Percentiles rank a stretch among this genome's conserved stretches.
phyloP scores from a whole-genome alignment of 257 asterid species.

The Solanum infundibuliforme region DNA sequence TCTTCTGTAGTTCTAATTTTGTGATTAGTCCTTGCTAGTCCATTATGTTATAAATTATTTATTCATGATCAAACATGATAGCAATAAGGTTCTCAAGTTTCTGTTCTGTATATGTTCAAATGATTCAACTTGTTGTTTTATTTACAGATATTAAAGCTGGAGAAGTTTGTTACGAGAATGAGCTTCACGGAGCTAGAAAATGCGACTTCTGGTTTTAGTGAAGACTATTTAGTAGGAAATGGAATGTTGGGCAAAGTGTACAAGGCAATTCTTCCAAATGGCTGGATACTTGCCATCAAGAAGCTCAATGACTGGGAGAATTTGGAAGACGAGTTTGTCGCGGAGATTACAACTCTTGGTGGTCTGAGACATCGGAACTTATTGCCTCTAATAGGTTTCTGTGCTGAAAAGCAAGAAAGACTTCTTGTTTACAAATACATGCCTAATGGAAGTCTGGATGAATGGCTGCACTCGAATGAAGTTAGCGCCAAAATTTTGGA shows the following conservation, averaged over 20 bases:
- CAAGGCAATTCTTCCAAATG: slow-evolving; percentile 15
- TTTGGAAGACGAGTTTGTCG: background rate
- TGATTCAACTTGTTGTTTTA: background rate
- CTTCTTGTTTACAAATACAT: slow-evolving; percentile 20
- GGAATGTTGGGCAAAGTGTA: slow-evolving; percentile 15
- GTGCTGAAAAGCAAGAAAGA: background rate
- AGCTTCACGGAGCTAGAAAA: slow-evolving; percentile 8
- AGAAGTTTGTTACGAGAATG: slow-evolving; percentile 14
- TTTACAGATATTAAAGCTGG: slow-evolving; percentile 13
- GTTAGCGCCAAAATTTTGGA: background rate
- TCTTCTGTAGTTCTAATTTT: background rate
- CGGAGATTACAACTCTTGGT: slow-evolving; percentile 12
- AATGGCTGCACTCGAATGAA: slow-evolving; percentile 3
- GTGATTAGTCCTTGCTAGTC: background rate
- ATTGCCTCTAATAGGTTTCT: slow-evolving; percentile 18
- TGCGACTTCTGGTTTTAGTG: slow-evolving; percentile 12
- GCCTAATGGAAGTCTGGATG: slow-evolving; percentile 19
- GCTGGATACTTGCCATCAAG: slow-evolving; percentile 9
- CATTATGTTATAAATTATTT: too few relatives aligned
- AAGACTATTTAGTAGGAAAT: background rate
- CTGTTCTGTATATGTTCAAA: background rate
- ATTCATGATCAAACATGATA: background rate
- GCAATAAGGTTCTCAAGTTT: background rate
- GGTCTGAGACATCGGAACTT: slow-evolving; percentile 9
- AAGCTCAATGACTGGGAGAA: background rate